A percentile compares a stretch with the other conserved stretches of the same genome.
These are phyloP conservation scores for Endothia cerciana DNA, from an alignment of 2,329 filamentous ascomycete species.

Conservation along the genomic window DNA sequence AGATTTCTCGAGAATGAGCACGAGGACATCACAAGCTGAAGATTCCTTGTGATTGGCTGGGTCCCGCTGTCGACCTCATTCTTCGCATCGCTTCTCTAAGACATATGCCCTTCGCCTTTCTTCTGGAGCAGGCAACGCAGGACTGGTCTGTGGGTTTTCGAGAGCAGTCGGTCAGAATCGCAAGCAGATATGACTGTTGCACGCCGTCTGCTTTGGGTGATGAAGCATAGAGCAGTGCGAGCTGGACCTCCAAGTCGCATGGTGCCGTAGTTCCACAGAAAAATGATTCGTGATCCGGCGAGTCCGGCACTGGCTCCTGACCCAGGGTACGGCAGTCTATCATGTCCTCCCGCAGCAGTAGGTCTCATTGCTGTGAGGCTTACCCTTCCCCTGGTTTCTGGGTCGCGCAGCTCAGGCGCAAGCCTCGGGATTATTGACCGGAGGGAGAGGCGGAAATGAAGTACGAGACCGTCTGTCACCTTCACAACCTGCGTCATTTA, in stretches of 20 bases:
- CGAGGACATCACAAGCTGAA: background rate
- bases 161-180: background rate
- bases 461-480: too few species aligned
- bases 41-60: background rate
- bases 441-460: too few species aligned
- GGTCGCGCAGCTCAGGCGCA: too few species aligned
- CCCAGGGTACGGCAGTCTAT: background rate
- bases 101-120: too few species aligned
- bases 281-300: background rate
- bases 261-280: background rate
- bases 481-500: too few species aligned
- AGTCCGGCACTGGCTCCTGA: background rate
- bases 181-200: background rate
- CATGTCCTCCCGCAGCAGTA: background rate
- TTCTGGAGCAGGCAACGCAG: too few species aligned
- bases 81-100: background rate
- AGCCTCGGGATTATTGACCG: too few species aligned
- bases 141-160: too few species aligned
- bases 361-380: too few species aligned
- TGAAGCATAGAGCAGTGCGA: background rate
- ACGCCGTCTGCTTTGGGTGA: background rate
- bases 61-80: background rate
- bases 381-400: too few species aligned
- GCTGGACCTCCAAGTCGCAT: background rate
- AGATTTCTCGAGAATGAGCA: background rate